Base-by-base conservation (phyloP, 768 basidiomycete species). In the Paxillus rubicundulus region DNA sequence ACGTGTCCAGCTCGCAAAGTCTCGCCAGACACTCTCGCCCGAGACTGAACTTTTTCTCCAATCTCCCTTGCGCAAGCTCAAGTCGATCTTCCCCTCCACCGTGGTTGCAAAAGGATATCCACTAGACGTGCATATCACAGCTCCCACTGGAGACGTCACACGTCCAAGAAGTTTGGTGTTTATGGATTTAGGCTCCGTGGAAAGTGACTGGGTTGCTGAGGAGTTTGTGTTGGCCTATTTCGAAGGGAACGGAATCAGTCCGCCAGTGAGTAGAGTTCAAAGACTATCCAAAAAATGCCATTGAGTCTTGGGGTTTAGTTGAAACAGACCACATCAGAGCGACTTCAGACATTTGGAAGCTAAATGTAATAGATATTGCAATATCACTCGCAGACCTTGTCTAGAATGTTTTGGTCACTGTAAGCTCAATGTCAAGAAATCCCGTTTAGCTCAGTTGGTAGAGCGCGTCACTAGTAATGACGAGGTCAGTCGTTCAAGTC, bases 211-310 rank as follows among this genome's bases (percentile, higher is more conserved):
- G 87, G 78, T 92, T 13, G 82, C 87, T 0, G 82, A 78, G 10
- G 82, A 90, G 61, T 82, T 92, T 54, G 71, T 89, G 12, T 65
- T 87, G 46, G 82, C 87, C 43, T 92, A 91, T 63, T 89, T 91
- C 62, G 84, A 86, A 50, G 82, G 80, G 27, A 70, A 77, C 24
- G 85, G 82, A 9, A 78, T 86, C 13, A 91, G 89, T 65, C 86
- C 87, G 36, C 73, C 83, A 47, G 89, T 89, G 60, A 61, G 85
- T 75, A 45, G 9, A 3, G 14, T 20, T 40, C 44, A 14, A 17
- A 27, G 20, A 20, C 17, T 18, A 4, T 27, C 27, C 36, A 10
- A 6, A 10, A 43, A 40, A 4, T 12, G 32, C 21, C 33, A 30
- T 50, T 56, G n/a, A 55, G 37, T 16, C n/a, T 5, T 5, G 37